phyloP scores from a whole-genome alignment of 805 yeast species.

The Lipomyces orientalis region DNA sequence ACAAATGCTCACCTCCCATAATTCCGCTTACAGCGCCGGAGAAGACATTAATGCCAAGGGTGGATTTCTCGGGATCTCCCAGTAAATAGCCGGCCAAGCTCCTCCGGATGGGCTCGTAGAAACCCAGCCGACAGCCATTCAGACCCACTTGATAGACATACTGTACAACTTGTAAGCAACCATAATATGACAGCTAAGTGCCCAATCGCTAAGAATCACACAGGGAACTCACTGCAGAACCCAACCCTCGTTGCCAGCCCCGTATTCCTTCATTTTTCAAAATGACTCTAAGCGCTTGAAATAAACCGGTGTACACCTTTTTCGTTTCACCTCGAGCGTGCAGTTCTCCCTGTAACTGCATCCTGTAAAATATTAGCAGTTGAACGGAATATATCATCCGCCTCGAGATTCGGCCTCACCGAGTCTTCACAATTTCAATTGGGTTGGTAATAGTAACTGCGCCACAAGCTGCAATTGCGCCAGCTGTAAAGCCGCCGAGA shows the following conservation, averaged over 20 bases:
- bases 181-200: not conserved
- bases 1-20: slow-evolving; percentile 58
- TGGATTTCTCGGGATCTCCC: slow-evolving; percentile 47
- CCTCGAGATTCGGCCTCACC: slow-evolving; percentile 32
- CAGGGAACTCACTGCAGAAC: slow-evolving; percentile 61
- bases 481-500: slow-evolving; percentile 74
- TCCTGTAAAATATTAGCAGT: slow-evolving; percentile 50
- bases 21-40: slow-evolving; percentile 68
- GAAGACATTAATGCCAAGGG: slow-evolving; percentile 62
- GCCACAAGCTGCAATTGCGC: slow-evolving; percentile 94
- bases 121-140: slow-evolving; percentile 92
- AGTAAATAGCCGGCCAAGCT: slow-evolving; percentile 43
- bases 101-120: slow-evolving; percentile 86
- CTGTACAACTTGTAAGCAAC: slow-evolving; percentile 15
- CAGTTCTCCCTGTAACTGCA: slow-evolving; percentile 96
- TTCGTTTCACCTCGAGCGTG: slow-evolving; percentile 55
- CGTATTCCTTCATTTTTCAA: slow-evolving; percentile 80
- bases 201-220: not conserved
- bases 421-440: slow-evolving; percentile 87
- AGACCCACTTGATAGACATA: slow-evolving; percentile 88
- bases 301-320: slow-evolving; percentile 75
- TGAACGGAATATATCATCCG: not conserved
- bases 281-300: slow-evolving; percentile 80
- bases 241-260: slow-evolving; percentile 88
- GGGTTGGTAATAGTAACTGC: slow-evolving; percentile 98